Evolutionary conservation across 352 stramenopile species (phyloP), one percentile per base, ranked within the genome.

Genomic region (Peronosclerospora sorghi): DNA sequence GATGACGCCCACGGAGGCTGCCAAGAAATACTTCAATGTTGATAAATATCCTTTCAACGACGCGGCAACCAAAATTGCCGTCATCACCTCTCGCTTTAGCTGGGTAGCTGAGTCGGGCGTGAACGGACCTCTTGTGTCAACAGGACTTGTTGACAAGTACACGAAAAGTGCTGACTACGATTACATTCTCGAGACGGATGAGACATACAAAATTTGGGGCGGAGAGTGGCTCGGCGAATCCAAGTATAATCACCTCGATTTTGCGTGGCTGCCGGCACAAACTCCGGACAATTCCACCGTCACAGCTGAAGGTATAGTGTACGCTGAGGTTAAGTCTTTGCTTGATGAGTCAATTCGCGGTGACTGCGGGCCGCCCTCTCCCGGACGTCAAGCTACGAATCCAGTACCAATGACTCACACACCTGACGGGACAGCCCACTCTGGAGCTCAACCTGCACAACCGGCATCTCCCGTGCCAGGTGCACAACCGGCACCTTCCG

Each of bases 181-280:
- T 42, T 86, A 86, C 47, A 26, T 82, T 7, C 60, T 86, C 7
- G 75, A 87, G 54, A 70, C 73, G 24, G 64, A 88, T 49, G 59
- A 59, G n/a, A 51, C 51, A 5, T 66, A 73, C 37, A 59, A 78
- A 41, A 79, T 87, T 54, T 59, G 85, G 9, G 75, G 75, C 35
- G 75, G 75, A 2, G 75, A 87, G 48, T 87, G 75, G 75, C 21
- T 87, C 21, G 53, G 48, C 8, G 59, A 47, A 2, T 83, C 71
- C 35, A 74, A 64, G 35, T 47, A 41, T 7, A 65, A 73, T 38
- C 75, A 87, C 47, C 65, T 69, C 0, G 75, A 87, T 34, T 87
- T 87, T 42, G 34, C 85, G 1, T 87, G 75, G 75, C 66, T 87
- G n/a, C 62, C 68, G 13, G 58, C 68, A 26, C 21, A 26, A 3